phyloP scores from a whole-genome alignment of 2,329 filamentous ascomycete genomes.

The Diplodia intermedia region DNA sequence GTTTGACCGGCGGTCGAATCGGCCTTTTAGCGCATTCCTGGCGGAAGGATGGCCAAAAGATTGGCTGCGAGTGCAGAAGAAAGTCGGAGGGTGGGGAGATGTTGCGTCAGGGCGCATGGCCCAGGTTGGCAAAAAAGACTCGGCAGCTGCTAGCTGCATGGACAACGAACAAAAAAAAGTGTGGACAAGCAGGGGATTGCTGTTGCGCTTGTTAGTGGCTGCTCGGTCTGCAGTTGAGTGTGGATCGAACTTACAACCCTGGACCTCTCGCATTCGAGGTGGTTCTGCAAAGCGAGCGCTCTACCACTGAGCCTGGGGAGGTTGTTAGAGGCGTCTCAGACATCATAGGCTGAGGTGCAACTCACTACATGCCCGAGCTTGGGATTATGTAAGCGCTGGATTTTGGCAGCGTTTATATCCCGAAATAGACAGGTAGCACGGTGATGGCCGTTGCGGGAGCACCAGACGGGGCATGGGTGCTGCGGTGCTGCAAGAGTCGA shows the following conservation, averaged over 20 bases:
- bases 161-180: not conserved
- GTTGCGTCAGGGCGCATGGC: conserved; percentile 24
- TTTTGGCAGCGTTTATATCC: fast-evolving
- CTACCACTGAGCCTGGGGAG: conserved; percentile 28
- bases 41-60: not conserved
- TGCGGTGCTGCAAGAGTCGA: not conserved
- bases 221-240: not conserved
- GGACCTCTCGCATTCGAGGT: conserved; percentile 30
- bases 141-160: conserved; percentile 15
- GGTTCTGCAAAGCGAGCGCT: conserved; percentile 30
- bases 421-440: not conserved
- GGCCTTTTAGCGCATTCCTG: not conserved
- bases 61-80: conserved; percentile 1
- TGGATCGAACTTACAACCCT: conserved; percentile 28
- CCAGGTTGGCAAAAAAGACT: not conserved
- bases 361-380: conserved; percentile 9
- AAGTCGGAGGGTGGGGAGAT: conserved; percentile 1
- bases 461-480: not conserved
- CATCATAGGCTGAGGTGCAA: not conserved
- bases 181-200: conserved; percentile 27
- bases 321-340: not conserved
- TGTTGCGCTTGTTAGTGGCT: not conserved
- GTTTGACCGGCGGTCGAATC: not conserved
- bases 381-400: conserved; percentile 19
- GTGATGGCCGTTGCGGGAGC: not conserved